phyloP scores from a whole-genome alignment of 805 yeast species.

The Teunomyces pallodes region DNA sequence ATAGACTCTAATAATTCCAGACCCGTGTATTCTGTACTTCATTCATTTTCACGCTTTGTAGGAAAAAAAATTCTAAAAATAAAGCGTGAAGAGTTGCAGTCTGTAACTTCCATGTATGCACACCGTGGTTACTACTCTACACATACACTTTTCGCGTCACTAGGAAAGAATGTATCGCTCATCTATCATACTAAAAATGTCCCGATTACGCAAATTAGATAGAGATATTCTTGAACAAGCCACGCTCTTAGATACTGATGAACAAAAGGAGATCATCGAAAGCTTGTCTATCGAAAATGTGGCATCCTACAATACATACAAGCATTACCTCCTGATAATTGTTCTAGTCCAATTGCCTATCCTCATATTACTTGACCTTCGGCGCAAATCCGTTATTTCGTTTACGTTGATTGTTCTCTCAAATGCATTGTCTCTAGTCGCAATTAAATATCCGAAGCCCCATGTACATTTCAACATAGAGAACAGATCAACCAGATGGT shows the following conservation, averaged over 20 bases:
- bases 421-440: neutral
- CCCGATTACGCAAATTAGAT: conserved; percentile 21
- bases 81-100: too few relatives aligned
- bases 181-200: conserved; percentile 9
- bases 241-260: conserved; percentile 19
- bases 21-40: too few relatives aligned
- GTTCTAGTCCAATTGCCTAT: conserved; percentile 16
- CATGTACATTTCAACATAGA: neutral
- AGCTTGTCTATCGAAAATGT: conserved; percentile 14
- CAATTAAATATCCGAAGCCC: neutral
- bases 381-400: conserved; percentile 4
- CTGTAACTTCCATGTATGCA: too few relatives aligned
- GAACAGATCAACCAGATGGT: neutral
- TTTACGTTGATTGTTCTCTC: conserved; percentile 3
- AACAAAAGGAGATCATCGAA: conserved; percentile 20
- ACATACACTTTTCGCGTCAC: neutral
- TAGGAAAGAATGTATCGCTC: neutral
- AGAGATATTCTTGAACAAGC: conserved; percentile 17
- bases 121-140: too few relatives aligned
- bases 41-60: too few relatives aligned
- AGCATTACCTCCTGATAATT: conserved; percentile 10
- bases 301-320: conserved; percentile 6
- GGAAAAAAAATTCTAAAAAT: too few relatives aligned
- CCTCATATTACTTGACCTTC: conserved; percentile 10
- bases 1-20: too few relatives aligned